Conservation (phyloP, 2,329 filamentous ascomycete species). For the Neonectria neomacrospora region DNA sequence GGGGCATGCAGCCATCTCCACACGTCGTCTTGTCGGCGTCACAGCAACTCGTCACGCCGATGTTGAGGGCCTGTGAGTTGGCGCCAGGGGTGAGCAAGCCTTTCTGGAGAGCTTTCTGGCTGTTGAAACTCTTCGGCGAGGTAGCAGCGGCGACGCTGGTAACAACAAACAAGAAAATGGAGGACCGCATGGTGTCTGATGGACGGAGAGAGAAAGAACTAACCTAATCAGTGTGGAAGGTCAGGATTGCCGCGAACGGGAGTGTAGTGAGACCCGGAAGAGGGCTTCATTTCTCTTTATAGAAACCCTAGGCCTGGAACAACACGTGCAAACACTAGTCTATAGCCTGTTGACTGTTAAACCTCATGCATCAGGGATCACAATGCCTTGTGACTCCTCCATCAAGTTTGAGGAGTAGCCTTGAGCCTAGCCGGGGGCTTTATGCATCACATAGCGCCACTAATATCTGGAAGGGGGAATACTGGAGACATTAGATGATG, state of each 20-base stretch:
- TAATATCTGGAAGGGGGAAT: conserved; percentile 30
- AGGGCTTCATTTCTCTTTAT: conserved; percentile 32
- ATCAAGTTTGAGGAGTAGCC: conserved; percentile 19
- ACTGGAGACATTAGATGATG: conserved; percentile 16
- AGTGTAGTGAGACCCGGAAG: neutral
- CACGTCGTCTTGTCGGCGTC: conserved; percentile 39
- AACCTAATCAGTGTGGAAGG: neutral
- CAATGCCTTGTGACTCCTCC: conserved; percentile 14
- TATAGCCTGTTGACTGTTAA: neutral
- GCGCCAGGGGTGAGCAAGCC: conserved; percentile 35
- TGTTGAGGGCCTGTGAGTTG: conserved; percentile 30
- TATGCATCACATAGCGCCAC: conserved; percentile 34
- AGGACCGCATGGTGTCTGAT: conserved; percentile 40
- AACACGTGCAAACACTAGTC: neutral
- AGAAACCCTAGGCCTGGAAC: conserved; percentile 3
- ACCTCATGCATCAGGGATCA: neutral
- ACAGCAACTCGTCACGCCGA: conserved; percentile 38
- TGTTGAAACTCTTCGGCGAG: conserved; percentile 29
- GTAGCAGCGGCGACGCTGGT: conserved; percentile 38
- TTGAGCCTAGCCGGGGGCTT: conserved; percentile 31
- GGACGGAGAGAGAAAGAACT: neutral
- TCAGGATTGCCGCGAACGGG: conserved; percentile 2
- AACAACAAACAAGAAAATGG: conserved; percentile 43
- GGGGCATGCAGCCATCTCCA: conserved; percentile 48
- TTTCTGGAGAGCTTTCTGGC: conserved; percentile 26